A percentile compares a stretch with the other conserved stretches of the same genome.
These are phyloP conservation scores for Parachaetomium inaequale DNA, from an alignment of 495 filamentous ascomycete species.

Conservation along the genomic window DNA sequence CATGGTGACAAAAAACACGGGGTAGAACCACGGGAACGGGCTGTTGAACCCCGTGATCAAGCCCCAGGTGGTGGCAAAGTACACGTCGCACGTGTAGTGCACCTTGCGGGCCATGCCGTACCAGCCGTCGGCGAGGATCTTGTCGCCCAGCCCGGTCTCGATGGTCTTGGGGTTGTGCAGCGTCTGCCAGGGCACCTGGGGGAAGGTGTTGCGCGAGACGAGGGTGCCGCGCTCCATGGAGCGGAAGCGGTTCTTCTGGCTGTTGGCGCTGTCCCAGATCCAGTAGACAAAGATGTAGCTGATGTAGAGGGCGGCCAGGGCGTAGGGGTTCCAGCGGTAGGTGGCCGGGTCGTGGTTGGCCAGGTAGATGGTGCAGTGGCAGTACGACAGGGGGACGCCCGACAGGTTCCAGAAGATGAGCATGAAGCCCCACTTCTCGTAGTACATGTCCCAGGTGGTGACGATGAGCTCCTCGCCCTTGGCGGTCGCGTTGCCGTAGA, in stretches of 20 bases:
- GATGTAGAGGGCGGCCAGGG: constrained; percentile 61
- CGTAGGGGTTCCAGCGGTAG: constrained; percentile 72
- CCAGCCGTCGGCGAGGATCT: constrained; percentile 87
- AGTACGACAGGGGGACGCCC: constrained; percentile 92
- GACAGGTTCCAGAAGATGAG: constrained; percentile 99
- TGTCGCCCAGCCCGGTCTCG: constrained; percentile 70
- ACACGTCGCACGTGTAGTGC: constrained; percentile 89
- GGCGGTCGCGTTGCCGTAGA: constrained; percentile 94
- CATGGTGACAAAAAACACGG: constrained; percentile 86
- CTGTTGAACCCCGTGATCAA: constrained; percentile 61
- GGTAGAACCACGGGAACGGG: constrained; percentile 98
- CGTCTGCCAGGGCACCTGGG: constrained; percentile 87
- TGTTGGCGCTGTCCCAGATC: constrained; percentile 87
- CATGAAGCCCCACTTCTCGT: constrained; percentile 99
- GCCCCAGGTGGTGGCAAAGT: constrained; percentile 64
- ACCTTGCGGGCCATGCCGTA: constrained; percentile 91
- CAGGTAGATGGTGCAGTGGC: constrained; percentile 93
- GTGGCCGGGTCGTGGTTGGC: constrained; percentile 79
- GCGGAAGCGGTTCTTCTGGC: constrained; percentile 94
- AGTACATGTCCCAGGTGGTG: constrained; percentile 97
- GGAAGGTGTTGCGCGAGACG: constrained; percentile 75
- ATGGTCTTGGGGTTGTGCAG: constrained; percentile 86
- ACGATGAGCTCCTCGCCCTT: constrained; percentile 96
- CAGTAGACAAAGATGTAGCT: constrained; percentile 85
- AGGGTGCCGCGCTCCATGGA: constrained; percentile 72